Conservation (phyloP, 2,329 filamentous ascomycete species). For the Paraconiothyrium brasiliense region DNA sequence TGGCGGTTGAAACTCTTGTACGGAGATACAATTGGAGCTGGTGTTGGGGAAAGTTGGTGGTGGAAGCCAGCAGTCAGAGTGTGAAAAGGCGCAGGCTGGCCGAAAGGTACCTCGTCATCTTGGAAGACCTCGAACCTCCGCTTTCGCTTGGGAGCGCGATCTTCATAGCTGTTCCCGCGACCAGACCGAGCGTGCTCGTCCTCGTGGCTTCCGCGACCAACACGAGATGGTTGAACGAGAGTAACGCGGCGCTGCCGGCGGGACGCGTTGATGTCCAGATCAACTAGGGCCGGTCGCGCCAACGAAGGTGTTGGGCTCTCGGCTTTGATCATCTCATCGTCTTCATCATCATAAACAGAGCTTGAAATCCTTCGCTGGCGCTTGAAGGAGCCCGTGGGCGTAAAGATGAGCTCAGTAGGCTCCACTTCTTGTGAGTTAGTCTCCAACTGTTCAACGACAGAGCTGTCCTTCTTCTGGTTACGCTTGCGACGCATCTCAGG, state of each 20-base stretch:
- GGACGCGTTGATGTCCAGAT: constrained; percentile 43
- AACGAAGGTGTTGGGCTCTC: constrained; percentile 44
- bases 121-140: constrained; percentile 54
- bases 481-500: constrained; percentile 76
- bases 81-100: constrained; percentile 43
- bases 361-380: constrained; percentile 57
- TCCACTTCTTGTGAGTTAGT: constrained; percentile 70
- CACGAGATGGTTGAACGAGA: constrained; percentile 29
- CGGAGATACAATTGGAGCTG: constrained; percentile 32
- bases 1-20: constrained; percentile 44
- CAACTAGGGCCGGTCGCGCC: constrained; percentile 40
- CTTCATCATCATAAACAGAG: constrained; percentile 51
- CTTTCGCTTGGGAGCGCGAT: constrained; percentile 45
- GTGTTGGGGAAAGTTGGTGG: constrained; percentile 36
- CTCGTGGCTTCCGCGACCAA: constrained; percentile 38
- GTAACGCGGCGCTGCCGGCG: constrained; percentile 43
- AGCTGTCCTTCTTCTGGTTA: constrained; percentile 80
- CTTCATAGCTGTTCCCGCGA: constrained; percentile 38
- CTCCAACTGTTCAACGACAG: constrained; percentile 73
- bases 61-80: constrained; percentile 47
- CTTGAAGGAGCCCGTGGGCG: constrained; percentile 53
- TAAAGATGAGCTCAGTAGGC: constrained; percentile 72
- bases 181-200: constrained; percentile 41
- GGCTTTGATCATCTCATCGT: constrained; percentile 48
- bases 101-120: constrained; percentile 48